Percentiles rank a stretch among this genome's conserved stretches.
phyloP scores from a whole-genome alignment of 1,284 basidiomycete species.

The Heterobasidion irregulare region DNA sequence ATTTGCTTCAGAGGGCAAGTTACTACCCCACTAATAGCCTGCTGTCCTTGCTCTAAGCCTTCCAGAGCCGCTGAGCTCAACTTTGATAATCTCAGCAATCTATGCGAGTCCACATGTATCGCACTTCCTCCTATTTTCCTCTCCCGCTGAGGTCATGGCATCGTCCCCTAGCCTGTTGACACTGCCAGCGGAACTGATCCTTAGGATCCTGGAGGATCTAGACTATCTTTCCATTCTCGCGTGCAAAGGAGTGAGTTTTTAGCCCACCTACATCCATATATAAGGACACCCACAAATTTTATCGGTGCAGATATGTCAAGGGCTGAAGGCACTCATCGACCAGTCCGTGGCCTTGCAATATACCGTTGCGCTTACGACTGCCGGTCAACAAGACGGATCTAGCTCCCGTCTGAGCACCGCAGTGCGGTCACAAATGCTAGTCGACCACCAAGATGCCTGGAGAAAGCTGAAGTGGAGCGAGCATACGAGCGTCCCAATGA shows the following conservation, averaged over 20 bases:
- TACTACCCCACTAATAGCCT: too few relatives aligned
- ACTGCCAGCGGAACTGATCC: constrained; percentile 27
- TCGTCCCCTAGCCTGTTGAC: background rate
- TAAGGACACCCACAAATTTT: background rate
- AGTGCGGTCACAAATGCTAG: constrained; percentile 33
- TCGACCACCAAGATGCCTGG: constrained; percentile 40
- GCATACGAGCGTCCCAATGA: constrained; percentile 29
- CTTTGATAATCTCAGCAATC: too few relatives aligned
- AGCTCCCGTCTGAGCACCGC: constrained; percentile 17
- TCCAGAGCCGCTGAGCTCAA: too few relatives aligned
- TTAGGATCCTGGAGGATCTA: constrained; percentile 23
- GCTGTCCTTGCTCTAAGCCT: too few relatives aligned
- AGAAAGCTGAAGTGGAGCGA: constrained; percentile 29
- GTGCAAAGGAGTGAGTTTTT: constrained; percentile 15
- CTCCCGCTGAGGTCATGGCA: too few relatives aligned
- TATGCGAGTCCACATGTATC: too few relatives aligned
- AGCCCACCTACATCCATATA: background rate
- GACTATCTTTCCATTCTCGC: constrained; percentile 9
- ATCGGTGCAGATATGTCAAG: constrained; percentile 33
- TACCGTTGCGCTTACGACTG: constrained; percentile 40
- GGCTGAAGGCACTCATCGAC: constrained; percentile 29
- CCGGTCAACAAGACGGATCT: constrained; percentile 40
- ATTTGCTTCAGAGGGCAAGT: too few relatives aligned
- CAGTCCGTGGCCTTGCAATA: constrained; percentile 36
- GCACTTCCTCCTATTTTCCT: too few relatives aligned